Conservation (phyloP, 140 eudicot species). For the Stevia rebaudiana region DNA sequence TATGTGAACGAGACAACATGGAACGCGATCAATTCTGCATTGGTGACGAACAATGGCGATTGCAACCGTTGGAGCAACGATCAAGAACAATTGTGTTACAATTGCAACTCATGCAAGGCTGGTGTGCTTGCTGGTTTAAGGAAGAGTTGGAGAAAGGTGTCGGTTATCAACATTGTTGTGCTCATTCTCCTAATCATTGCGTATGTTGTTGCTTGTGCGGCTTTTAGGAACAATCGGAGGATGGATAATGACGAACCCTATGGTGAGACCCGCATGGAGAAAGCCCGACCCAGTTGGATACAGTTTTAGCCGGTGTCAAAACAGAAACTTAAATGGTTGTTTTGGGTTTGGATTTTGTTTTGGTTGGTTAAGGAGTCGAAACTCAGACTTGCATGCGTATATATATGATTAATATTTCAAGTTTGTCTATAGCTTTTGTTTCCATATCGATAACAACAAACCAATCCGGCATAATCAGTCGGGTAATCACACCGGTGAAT, state of each 20-base stretch:
- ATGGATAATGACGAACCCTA: conserved; percentile 82
- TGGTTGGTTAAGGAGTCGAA: too few species aligned
- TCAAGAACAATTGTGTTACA: conserved; percentile 63
- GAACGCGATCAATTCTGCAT: conserved; percentile 34
- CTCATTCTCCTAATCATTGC: conserved; percentile 68
- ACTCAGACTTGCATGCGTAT: too few species aligned
- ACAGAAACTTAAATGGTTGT: too few species aligned
- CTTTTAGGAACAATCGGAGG: conserved; percentile 79
- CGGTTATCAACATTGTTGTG: conserved; percentile 74
- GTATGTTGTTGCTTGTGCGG: conserved; percentile 69
- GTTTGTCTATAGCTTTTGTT: too few species aligned
- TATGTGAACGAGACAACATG: conserved; percentile 74
- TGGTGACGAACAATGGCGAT: conserved; percentile 36
- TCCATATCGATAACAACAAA: too few species aligned
- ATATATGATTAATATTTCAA: too few species aligned
- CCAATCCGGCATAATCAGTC: too few species aligned
- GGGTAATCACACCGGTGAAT: too few species aligned
- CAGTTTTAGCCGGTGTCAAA: too few species aligned
- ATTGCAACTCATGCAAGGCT: conserved; percentile 82
- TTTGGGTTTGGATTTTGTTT: too few species aligned
- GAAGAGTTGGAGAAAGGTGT: conserved; percentile 94
- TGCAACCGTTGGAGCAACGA: conserved; percentile 76
- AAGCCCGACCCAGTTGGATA: conserved; percentile 21
- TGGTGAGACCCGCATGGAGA: conserved; percentile 88
- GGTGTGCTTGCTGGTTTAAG: conserved; percentile 78